phyloP scores from a whole-genome alignment of 2,329 filamentous ascomycete genomes.

The Metarhizium brunneum region DNA sequence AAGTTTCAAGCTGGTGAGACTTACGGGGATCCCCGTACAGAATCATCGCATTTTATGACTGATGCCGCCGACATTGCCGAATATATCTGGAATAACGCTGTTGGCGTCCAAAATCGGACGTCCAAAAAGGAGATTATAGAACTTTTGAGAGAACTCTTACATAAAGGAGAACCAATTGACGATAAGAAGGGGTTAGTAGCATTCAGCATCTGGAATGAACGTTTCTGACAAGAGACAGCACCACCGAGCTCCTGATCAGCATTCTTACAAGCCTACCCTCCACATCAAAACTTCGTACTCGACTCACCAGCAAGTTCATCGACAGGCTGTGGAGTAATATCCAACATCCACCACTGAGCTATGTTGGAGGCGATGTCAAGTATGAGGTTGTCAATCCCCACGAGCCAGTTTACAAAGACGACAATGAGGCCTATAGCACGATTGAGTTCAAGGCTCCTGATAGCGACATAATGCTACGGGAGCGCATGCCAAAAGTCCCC shows the following conservation, averaged over 20 bases:
- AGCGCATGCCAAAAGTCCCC: slow-evolving; percentile 17
- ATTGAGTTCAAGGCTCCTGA: slow-evolving; percentile 32
- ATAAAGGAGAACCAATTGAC: slow-evolving; percentile 43
- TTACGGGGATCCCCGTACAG: slow-evolving; percentile 19
- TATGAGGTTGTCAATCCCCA: slow-evolving; percentile 24
- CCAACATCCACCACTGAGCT: slow-evolving; percentile 41
- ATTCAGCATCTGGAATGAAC: neutral
- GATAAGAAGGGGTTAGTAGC: slow-evolving; percentile 25
- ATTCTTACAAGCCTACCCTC: slow-evolving; percentile 28
- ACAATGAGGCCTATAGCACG: slow-evolving; percentile 18
- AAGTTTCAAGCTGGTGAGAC: slow-evolving; percentile 29
- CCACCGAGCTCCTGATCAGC: slow-evolving; percentile 17
- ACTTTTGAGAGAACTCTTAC: slow-evolving; percentile 21
- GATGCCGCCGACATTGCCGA: slow-evolving; percentile 24
- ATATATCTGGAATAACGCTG: slow-evolving; percentile 22
- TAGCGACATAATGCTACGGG: slow-evolving; percentile 25
- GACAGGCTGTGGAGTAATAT: slow-evolving; percentile 44
- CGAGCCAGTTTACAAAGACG: slow-evolving; percentile 16
- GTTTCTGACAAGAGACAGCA: neutral
- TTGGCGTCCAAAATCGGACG: slow-evolving; percentile 17
- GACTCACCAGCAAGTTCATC: slow-evolving; percentile 40
- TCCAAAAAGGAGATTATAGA: slow-evolving; percentile 18
- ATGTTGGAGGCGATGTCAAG: slow-evolving; percentile 31
- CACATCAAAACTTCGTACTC: slow-evolving; percentile 20
- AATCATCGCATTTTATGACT: slow-evolving; percentile 17